Conservation (phyloP, 2,329 filamentous ascomycete genomes). For the Pestalotiopsis sp. region DNA sequence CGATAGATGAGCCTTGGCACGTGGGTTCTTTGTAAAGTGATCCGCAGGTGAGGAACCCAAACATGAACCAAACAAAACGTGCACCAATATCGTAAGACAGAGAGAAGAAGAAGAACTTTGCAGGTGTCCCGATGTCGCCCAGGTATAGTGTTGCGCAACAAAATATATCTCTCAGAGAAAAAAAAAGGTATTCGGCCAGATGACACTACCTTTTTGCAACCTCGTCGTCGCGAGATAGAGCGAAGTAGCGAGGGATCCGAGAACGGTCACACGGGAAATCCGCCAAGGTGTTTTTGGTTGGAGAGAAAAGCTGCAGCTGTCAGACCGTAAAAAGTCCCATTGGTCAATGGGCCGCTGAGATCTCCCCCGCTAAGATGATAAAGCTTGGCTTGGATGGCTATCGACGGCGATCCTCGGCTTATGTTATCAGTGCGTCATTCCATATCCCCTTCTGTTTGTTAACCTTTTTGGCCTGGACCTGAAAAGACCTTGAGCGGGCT, state of each 20-base stretch:
- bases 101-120: no score
- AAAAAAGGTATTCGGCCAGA: not conserved
- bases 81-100: not conserved
- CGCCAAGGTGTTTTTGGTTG: not conserved
- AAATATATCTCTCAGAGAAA: not conserved
- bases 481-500: not conserved
- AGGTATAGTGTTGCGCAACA: not conserved
- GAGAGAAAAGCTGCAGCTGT: constrained; percentile 1
- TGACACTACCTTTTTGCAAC: not conserved
- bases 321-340: constrained; percentile 11
- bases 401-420: constrained; percentile 13
- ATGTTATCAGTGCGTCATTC: constrained; percentile 11
- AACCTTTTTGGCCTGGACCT: not conserved
- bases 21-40: not conserved
- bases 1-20: not conserved
- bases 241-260: constrained; percentile 6
- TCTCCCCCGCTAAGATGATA: not conserved
- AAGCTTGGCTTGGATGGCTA: constrained; percentile 4
- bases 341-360: not conserved
- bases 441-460: not conserved
- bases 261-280: not conserved
- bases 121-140: not conserved
- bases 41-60: not conserved
- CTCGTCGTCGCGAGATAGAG: constrained; percentile 6
- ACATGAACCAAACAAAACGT: not conserved